Conservation (phyloP, 257 asterid genomes). For the Catharanthus roseus region DNA sequence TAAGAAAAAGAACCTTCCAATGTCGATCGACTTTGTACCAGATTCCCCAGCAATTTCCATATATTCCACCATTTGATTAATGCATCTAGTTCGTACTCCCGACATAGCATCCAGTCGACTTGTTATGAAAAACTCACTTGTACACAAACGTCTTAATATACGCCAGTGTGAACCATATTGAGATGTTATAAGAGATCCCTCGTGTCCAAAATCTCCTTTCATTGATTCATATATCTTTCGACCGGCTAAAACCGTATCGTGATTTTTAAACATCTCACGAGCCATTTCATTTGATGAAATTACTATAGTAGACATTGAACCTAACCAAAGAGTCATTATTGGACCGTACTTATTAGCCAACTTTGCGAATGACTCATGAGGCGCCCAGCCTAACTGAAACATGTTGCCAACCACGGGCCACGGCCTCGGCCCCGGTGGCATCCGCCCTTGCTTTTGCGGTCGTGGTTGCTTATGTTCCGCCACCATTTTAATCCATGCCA, state of each 20-base stretch:
- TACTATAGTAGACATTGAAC: conserved; percentile 65
- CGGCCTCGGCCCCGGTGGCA: conserved; percentile 75
- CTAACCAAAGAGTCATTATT: conserved; percentile 56
- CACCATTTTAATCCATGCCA: neutral
- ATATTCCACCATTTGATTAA: conserved; percentile 38
- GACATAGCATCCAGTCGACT: conserved; percentile 41
- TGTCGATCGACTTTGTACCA: conserved; percentile 16
- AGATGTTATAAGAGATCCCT: conserved; percentile 72
- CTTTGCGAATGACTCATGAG: conserved; percentile 43
- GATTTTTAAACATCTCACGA: conserved; percentile 60
- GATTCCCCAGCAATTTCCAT: conserved; percentile 22
- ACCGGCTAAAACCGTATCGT: conserved; percentile 57
- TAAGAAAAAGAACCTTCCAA: conserved; percentile 24
- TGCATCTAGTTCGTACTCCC: conserved; percentile 39
- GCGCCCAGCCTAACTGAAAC: conserved; percentile 45
- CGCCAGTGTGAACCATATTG: conserved; percentile 80
- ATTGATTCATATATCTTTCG: conserved; percentile 61
- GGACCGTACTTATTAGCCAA: conserved; percentile 51
- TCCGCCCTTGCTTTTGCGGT: neutral
- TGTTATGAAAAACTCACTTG: conserved; percentile 50
- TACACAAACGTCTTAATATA: conserved; percentile 49
- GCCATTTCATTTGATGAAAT: conserved; percentile 29
- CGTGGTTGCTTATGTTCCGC: neutral
- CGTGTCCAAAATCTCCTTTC: conserved; percentile 56
- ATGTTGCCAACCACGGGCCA: conserved; percentile 68